Conservation (phyloP, 441 rosid genomes). For the Erysimum cheiri region DNA sequence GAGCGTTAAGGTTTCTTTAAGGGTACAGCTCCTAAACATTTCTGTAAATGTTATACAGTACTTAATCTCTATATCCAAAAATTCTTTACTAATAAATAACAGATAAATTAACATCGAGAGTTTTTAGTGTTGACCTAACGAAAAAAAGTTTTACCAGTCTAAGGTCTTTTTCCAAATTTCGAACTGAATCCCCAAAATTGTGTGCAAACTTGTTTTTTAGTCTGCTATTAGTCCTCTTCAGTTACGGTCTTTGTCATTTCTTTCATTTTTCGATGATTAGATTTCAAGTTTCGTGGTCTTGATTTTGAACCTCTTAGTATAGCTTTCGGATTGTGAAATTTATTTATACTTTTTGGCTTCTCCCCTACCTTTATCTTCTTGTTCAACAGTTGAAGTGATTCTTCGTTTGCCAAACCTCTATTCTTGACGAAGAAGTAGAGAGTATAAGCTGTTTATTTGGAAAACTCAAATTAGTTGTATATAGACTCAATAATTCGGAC, state of each 20-base stretch:
- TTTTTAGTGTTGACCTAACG: too few relatives aligned
- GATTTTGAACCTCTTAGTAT: neutral
- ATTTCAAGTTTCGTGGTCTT: neutral
- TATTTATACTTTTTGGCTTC: too few relatives aligned
- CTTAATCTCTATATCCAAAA: too few relatives aligned
- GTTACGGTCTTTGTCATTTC: neutral
- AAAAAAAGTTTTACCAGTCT: too few relatives aligned
- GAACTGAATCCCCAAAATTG: too few relatives aligned
- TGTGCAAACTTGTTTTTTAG: too few relatives aligned
- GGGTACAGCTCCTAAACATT: too few relatives aligned
- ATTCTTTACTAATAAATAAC: too few relatives aligned
- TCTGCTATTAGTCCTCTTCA: neutral
- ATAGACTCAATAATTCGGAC: neutral
- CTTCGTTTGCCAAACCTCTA: neutral
- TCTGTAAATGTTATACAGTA: too few relatives aligned
- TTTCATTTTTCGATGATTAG: neutral
- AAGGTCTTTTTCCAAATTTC: too few relatives aligned
- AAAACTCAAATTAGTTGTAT: neutral
- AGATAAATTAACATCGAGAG: too few relatives aligned
- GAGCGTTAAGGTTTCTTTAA: too few relatives aligned
- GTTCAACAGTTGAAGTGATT: slow-evolving; percentile 7
- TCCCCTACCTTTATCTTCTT: neutral
- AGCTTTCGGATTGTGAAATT: neutral
- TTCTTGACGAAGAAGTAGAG: neutral
- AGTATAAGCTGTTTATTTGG: neutral